phyloP scores from a whole-genome alignment of 1,284 basidiomycete genomes.

The Boletellus deceptivus region DNA sequence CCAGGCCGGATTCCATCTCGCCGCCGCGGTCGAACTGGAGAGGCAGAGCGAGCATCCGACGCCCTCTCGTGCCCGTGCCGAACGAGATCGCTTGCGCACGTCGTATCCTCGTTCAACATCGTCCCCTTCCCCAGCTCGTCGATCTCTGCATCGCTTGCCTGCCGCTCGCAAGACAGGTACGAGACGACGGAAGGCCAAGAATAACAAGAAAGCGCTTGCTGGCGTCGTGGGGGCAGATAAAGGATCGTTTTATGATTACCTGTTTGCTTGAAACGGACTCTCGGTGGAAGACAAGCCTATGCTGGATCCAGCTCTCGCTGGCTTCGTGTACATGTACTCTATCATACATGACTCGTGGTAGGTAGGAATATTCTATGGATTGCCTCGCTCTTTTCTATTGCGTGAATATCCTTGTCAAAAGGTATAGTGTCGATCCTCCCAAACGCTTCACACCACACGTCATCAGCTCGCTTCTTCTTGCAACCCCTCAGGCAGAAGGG shows the following conservation, averaged over 20 bases:
- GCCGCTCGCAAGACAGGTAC: constrained; percentile 11
- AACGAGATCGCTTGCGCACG: constrained; percentile 16
- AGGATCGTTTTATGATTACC: constrained; percentile 40
- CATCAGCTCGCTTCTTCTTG: not conserved
- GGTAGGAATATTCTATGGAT: constrained; percentile 2
- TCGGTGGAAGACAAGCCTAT: no score
- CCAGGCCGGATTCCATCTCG: not conserved
- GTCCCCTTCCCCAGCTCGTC: constrained; percentile 41
- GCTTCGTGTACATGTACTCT: not conserved
- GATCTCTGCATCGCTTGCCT: constrained; percentile 23
- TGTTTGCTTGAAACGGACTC: constrained; percentile 34
- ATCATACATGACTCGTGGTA: constrained; percentile 7
- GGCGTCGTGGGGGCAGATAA: constrained; percentile 14
- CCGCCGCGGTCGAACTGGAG: not conserved
- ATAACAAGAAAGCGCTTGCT: constrained; percentile 12
- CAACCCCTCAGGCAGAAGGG: not conserved
- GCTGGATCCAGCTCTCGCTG: not conserved
- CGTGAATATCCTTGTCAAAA: constrained; percentile 60
- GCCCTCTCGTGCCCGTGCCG: constrained; percentile 16
- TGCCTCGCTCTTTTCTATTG: constrained; percentile 37
- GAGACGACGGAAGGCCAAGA: constrained; percentile 18
- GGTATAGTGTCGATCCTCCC: constrained; percentile 61
- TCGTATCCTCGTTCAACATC: constrained; percentile 35
- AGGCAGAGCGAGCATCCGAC: not conserved
- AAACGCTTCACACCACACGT: constrained; percentile 45